phyloP scores from a whole-genome alignment of 352 stramenopile genomes.

The Nothophytophthora sp. region DNA sequence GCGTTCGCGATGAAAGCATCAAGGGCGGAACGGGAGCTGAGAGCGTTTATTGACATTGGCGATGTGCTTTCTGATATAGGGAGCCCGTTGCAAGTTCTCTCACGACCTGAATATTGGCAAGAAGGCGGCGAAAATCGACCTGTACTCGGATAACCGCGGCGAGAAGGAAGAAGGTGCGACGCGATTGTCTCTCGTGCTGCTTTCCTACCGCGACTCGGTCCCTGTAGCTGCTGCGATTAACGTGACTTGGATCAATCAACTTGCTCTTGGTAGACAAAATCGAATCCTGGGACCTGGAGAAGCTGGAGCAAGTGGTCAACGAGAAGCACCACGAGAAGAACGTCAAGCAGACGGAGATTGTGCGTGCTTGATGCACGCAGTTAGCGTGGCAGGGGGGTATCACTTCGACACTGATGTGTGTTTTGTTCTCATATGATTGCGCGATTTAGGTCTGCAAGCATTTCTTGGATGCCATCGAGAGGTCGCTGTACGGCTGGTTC shows the following conservation, averaged over 20 bases:
- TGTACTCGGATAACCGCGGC: slow-evolving; percentile 85
- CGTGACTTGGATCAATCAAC: too few species aligned
- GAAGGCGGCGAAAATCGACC: slow-evolving; percentile 88
- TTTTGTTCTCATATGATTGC: not conserved
- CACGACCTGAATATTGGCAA: slow-evolving; percentile 89
- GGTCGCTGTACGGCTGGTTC: slow-evolving; percentile 91
- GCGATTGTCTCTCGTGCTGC: too few species aligned
- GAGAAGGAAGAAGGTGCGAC: slow-evolving; percentile 54
- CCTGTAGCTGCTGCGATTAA: too few species aligned
- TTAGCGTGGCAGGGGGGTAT: too few species aligned
- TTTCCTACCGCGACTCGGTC: too few species aligned
- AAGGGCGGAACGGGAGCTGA: too few species aligned
- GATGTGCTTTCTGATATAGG: slow-evolving; percentile 29
- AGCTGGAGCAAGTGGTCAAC: slow-evolving; percentile 85
- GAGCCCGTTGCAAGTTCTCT: slow-evolving; percentile 88
- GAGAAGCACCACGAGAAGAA: slow-evolving; percentile 86
- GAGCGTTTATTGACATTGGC: not conserved
- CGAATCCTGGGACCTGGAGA: slow-evolving; percentile 87
- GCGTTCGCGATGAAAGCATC: too few species aligned
- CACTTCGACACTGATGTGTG: not conserved
- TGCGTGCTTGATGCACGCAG: slow-evolving; percentile 34
- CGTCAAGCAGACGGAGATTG: slow-evolving; percentile 86
- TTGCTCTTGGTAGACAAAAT: too few species aligned
- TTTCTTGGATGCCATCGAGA: slow-evolving; percentile 91
- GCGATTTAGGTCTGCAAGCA: slow-evolving; percentile 69